A percentile compares a stretch with the other conserved stretches of the same genome.
Conservation (phyloP, 352 stramenopile genomes). For the Elongisporangium undulatum region DNA sequence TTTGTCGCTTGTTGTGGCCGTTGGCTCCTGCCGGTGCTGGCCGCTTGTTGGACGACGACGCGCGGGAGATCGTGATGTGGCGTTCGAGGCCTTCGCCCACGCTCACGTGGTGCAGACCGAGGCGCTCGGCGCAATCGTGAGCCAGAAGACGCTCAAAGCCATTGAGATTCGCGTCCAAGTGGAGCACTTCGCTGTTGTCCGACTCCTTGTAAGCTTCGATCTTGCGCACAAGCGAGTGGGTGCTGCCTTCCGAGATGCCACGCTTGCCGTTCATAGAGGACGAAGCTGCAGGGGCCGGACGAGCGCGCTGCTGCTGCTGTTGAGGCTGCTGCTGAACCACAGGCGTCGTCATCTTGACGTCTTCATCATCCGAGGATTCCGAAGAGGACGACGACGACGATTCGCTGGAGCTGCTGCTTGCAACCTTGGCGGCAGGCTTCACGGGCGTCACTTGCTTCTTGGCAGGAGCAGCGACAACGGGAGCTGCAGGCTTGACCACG, state of each 20-base stretch:
- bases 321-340: conserved; percentile 7
- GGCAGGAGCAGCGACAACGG: neutral
- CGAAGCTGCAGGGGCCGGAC: conserved; percentile 7
- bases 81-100: conserved; percentile 63
- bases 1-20: neutral
- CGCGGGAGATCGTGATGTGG: conserved; percentile 64
- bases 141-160: conserved; percentile 78
- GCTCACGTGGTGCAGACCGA: conserved; percentile 71
- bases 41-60: neutral
- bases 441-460: conserved; percentile 6
- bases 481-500: conserved; percentile 3
- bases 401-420: neutral
- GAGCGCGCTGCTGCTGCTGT: neutral
- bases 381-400: neutral
- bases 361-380: conserved; percentile 12
- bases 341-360: conserved; percentile 13
- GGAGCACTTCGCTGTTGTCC: conserved; percentile 34
- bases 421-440: conserved; percentile 7
- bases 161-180: conserved; percentile 75
- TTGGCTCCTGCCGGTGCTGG: neutral
- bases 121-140: conserved; percentile 76
- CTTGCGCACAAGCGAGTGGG: conserved; percentile 81
- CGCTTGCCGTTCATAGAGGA: conserved; percentile 13
- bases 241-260: conserved; percentile 57
- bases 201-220: conserved; percentile 69